Percentiles rank a stretch among this genome's conserved stretches.
Conservation (phyloP, 2,329 filamentous ascomycete species). For the Fusarium odoratissimum region DNA sequence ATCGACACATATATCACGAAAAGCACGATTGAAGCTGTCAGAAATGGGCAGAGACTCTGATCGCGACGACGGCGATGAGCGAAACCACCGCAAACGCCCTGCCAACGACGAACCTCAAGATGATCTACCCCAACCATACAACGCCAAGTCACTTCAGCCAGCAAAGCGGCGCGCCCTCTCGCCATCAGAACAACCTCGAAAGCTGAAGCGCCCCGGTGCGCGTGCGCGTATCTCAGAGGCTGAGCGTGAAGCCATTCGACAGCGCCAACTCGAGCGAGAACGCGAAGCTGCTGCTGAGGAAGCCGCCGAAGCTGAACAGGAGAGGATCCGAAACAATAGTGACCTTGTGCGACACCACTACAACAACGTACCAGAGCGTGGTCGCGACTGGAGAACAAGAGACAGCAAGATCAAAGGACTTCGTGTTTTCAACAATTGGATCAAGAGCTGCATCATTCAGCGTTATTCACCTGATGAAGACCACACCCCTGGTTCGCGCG, state of each 20-base stretch:
- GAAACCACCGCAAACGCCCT: slow-evolving; percentile 47
- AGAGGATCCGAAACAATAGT: slow-evolving; percentile 68
- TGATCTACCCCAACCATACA: slow-evolving; percentile 69
- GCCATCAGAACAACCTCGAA: slow-evolving; percentile 68
- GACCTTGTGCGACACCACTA: slow-evolving; percentile 95
- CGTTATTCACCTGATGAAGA: slow-evolving; percentile 91
- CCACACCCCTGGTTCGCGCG: slow-evolving; percentile 70
- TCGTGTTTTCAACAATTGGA: slow-evolving; percentile 97
- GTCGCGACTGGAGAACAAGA: slow-evolving; percentile 92
- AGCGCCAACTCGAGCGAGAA: slow-evolving; percentile 69
- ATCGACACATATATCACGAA: not conserved
- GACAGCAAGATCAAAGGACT: slow-evolving; percentile 96
- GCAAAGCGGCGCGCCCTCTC: slow-evolving; percentile 69
- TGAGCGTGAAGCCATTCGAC: slow-evolving; percentile 75
- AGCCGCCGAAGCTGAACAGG: slow-evolving; percentile 52
- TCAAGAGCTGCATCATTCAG: slow-evolving; percentile 97
- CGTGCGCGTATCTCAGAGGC: slow-evolving; percentile 74
- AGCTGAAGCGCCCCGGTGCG: slow-evolving; percentile 75
- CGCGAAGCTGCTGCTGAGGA: slow-evolving; percentile 54
- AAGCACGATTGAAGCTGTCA: not conserved
- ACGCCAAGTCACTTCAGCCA: slow-evolving; percentile 67
- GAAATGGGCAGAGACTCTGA: slow-evolving; percentile 37
- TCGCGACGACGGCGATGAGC: slow-evolving; percentile 25
- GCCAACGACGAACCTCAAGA: slow-evolving; percentile 53
- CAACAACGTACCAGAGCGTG: slow-evolving; percentile 93